Conservation (phyloP, 2,329 filamentous ascomycete species). For the Cladophialophora bantiana region DNA sequence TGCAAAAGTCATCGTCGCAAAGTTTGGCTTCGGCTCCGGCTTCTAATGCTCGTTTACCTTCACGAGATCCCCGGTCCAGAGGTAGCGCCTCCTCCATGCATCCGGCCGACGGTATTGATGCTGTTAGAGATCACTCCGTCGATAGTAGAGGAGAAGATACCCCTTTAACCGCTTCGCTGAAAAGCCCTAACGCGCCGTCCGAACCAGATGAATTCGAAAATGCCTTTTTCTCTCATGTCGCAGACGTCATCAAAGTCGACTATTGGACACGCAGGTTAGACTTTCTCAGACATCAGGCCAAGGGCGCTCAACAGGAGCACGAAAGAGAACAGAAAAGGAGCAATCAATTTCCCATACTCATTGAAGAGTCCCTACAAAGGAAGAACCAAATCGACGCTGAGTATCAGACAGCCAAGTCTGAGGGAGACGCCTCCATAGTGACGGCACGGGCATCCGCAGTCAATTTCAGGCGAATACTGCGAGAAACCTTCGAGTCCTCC, state of each 20-base stretch:
- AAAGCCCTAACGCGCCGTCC: not conserved
- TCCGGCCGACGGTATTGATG: not conserved
- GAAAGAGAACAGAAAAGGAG: constrained; percentile 11
- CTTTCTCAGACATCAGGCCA: not conserved
- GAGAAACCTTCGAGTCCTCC: not conserved
- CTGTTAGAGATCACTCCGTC: not conserved
- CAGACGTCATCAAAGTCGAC: not conserved
- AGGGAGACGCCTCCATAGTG: not conserved
- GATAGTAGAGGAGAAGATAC: not conserved
- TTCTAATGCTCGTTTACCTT: not conserved
- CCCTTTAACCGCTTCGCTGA: not conserved
- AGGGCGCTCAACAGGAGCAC: constrained; percentile 12
- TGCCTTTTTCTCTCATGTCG: constrained; percentile 9
- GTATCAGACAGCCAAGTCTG: constrained; percentile 13
- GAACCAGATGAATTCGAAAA: constrained; percentile 9
- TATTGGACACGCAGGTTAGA: constrained; percentile 11
- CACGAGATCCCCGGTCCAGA: constrained; percentile 27
- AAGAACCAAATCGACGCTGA: constrained; percentile 10
- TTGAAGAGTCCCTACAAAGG: constrained; percentile 21
- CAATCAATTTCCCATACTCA: constrained; percentile 23
- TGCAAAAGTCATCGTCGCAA: constrained; percentile 6
- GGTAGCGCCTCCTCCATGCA: constrained; percentile 1
- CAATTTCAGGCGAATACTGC: constrained; percentile 15
- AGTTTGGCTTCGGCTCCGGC: not conserved
- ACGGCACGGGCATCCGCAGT: constrained; percentile 2